Evolutionary conservation across 495 filamentous ascomycete genomes (phyloP).

Genomic region (Hypomontagnella submonticulosa): DNA sequence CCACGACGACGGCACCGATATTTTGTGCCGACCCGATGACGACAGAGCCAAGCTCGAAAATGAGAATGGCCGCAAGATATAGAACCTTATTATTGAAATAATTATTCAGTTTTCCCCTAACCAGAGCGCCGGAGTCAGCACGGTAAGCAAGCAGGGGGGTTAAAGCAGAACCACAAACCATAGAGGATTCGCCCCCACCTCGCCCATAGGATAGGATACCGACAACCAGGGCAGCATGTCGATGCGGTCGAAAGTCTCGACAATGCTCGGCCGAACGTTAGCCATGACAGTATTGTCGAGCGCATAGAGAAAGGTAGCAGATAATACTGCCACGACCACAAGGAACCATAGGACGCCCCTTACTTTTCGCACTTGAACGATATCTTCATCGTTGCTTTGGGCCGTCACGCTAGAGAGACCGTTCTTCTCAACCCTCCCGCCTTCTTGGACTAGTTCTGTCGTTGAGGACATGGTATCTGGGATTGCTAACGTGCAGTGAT

Average conservation of each 20-base stretch:
- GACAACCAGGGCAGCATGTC: constrained; percentile 64
- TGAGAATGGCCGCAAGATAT: constrained; percentile 43
- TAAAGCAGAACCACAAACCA: constrained; percentile 13
- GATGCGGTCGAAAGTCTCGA: constrained; percentile 58
- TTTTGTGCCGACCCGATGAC: constrained; percentile 63
- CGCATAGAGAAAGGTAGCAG: constrained; percentile 60
- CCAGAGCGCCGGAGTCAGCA: too few relatives aligned
- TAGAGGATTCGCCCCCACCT: constrained; percentile 53
- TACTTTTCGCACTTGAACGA: too few relatives aligned
- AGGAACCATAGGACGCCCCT: constrained; percentile 44
- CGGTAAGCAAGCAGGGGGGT: too few relatives aligned
- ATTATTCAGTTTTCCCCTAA: constrained; percentile 51
- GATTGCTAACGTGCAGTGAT: too few relatives aligned
- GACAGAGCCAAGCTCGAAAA: constrained; percentile 64
- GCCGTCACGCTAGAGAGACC: too few relatives aligned
- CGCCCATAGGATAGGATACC: constrained; percentile 60
- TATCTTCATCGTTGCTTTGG: too few relatives aligned
- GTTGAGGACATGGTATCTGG: too few relatives aligned
- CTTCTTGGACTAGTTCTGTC: too few relatives aligned
- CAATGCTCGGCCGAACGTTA: constrained; percentile 61
- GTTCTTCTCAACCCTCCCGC: too few relatives aligned
- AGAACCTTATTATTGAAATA: constrained; percentile 46
- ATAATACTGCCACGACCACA: constrained; percentile 55
- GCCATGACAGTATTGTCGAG: constrained; percentile 69
- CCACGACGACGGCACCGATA: constrained; percentile 62